phyloP scores from a whole-genome alignment of 352 stramenopile genomes.

The Thalassiosira livingstoniorum region DNA sequence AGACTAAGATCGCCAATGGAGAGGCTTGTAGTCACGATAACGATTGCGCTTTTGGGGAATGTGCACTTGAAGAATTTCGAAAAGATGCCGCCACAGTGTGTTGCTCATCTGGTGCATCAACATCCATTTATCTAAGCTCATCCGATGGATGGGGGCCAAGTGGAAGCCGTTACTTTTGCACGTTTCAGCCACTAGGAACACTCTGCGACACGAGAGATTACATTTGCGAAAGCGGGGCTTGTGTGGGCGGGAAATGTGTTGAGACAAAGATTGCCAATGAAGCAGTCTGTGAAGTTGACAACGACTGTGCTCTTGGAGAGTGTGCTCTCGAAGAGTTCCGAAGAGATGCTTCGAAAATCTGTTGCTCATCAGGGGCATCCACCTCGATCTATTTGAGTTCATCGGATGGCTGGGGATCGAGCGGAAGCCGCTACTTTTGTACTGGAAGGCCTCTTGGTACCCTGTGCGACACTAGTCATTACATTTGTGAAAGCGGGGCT shows the following conservation, averaged over 20 bases:
- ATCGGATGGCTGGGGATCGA: not conserved
- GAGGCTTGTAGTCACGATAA: no score
- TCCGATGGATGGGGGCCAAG: not conserved
- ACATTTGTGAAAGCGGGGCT: constrained; percentile 7
- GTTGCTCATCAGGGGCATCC: not conserved
- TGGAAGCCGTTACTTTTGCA: not conserved
- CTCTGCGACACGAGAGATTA: constrained; percentile 2
- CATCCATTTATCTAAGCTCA: not conserved
- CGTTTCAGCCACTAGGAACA: not conserved
- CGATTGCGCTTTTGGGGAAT: not conserved
- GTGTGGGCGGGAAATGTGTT: constrained; percentile 1
- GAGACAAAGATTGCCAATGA: not conserved
- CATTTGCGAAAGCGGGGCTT: constrained; percentile 11
- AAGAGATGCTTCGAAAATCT: not conserved
- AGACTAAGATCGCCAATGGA: no score
- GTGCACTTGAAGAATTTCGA: not conserved
- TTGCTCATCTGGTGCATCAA: not conserved
- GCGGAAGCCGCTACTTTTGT: not conserved
- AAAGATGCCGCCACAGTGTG: not conserved
- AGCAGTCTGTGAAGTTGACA: not conserved
- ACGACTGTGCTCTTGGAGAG: not conserved
- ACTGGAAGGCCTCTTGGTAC: not conserved
- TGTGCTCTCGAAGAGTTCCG: constrained; percentile 1
- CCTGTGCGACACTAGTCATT: constrained; percentile 2
- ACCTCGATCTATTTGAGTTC: not conserved